Base-by-base conservation (phyloP, 345 rosid species). In the Dovyalis caffra region DNA sequence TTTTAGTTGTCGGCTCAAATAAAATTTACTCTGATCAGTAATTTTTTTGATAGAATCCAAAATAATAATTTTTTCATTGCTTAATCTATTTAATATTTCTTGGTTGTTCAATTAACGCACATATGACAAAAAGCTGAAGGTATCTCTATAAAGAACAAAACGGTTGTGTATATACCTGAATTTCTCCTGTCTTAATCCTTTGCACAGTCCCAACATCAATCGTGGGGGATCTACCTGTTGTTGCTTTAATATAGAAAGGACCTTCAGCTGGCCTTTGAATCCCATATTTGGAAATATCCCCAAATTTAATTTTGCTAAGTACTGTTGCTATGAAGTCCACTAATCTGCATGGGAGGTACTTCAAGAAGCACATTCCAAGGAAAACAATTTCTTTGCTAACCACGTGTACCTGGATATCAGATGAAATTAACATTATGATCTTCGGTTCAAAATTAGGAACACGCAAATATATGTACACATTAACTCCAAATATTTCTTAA, bases 201-300 rank as follows among this genome's bases (percentile, higher is more conserved):
- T 47, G 51, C 16, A 86, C 34, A 64, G 87, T 77, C 1, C 93
- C 93, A 0, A 87, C 89, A 64, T 89, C 91, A 23, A 89, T 87
- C 20, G 85, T 87, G 0, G 91, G 87, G 12, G 88, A 63, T 63
- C 85, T 49, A 18, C 93, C 88, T 21, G 85, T 83, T 26, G 25
- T 3, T 23, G 23, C n/a, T 62, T 85, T 87, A 8, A 64, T 8
- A 66, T 43, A 28, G 83, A 89, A 87, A 1, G 87, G 88, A 28
- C 91, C 93, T 1, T 15, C 32, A 0, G 70, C 70, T 0, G 91
- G 89, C 79, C 84, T 85, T 33, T 25, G 31, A 68, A 89, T 78
- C 53, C 93, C 91, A 74, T 80, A 86, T 14, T 79, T 72, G 0
- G 79, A 61, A 4, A 70, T 21, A 21, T 74, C 57, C 34, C 75